Evolutionary conservation across 164 flowering plant genomes (phyloP).

Genomic region (Piper betle): DNA sequence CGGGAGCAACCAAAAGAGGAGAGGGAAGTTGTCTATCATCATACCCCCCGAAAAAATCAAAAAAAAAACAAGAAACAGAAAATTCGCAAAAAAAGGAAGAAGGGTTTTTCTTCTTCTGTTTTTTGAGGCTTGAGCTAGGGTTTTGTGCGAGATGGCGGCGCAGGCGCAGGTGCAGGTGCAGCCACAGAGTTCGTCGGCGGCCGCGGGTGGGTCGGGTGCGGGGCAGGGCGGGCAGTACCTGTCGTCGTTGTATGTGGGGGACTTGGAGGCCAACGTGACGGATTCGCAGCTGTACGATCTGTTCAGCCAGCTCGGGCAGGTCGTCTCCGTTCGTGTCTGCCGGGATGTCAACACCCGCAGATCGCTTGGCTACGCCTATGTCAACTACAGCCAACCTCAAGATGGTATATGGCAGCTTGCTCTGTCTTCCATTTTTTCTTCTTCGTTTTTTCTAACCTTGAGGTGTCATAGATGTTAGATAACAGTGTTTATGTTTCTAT

Average conservation of each 20-base stretch:
- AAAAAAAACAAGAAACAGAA: conserved; percentile 5
- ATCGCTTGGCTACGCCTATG: conserved; percentile 84
- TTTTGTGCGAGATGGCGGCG: conserved; percentile 39
- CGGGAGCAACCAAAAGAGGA: conserved; percentile 16
- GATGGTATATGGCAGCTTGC: conserved; percentile 37
- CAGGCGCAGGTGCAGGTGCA: conserved; percentile 52
- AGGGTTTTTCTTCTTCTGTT: no score
- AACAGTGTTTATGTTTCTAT: not conserved
- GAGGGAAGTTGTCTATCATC: conserved; percentile 16
- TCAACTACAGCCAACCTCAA: conserved; percentile 48
- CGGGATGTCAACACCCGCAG: conserved; percentile 56
- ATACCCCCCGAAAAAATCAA: conserved; percentile 1
- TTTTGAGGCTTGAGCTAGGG: not conserved
- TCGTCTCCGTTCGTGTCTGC: conserved; percentile 79
- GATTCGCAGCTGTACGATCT: conserved; percentile 80
- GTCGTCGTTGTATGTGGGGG: conserved; percentile 75
- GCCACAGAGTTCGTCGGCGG: conserved; percentile 12
- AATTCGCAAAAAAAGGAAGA: not conserved
- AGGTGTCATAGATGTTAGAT: not conserved
- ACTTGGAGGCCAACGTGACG: conserved; percentile 53
- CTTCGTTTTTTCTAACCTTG: not conserved
- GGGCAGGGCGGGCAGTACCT: conserved; percentile 21
- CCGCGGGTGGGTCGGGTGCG: conserved; percentile 6
- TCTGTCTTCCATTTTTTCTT: not conserved
- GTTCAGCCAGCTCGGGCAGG: conserved; percentile 58